Conservation (phyloP, 768 basidiomycete genomes). For the Termitomyces sp. region DNA sequence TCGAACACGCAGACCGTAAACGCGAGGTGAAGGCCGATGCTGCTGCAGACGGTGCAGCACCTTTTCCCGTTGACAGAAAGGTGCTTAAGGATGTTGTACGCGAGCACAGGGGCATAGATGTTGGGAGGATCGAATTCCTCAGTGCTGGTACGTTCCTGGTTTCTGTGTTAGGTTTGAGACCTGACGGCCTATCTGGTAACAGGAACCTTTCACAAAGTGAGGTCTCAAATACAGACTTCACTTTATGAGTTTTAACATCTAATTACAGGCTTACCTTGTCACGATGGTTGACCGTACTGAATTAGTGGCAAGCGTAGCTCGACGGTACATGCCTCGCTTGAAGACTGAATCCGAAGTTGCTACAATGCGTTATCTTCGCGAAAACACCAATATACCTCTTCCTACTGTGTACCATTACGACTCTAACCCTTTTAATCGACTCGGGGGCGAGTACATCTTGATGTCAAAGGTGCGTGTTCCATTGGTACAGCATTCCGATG, state of each 20-base stretch:
- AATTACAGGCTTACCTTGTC: constrained; percentile 65
- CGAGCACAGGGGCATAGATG: constrained; percentile 60
- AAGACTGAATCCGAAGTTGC: constrained; percentile 88
- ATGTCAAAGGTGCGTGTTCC: constrained; percentile 85
- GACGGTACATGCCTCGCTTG: constrained; percentile 79
- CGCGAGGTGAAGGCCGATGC: constrained; percentile 61
- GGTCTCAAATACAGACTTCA: background rate
- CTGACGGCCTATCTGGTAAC: constrained; percentile 1
- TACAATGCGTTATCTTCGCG: constrained; percentile 74
- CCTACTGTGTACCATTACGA: constrained; percentile 75
- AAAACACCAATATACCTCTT: constrained; percentile 66
- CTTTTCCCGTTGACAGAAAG: constrained; percentile 72
- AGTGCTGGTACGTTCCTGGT: constrained; percentile 54
- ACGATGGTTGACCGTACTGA: constrained; percentile 56
- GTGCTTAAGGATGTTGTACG: constrained; percentile 73
- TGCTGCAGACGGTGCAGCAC: constrained; percentile 52
- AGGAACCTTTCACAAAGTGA: constrained; percentile 85
- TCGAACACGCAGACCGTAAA: constrained; percentile 65
- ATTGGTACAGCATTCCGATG: too few species aligned
- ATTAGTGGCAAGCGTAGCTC: constrained; percentile 75
- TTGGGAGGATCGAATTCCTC: constrained; percentile 67
- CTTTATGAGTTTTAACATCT: constrained; percentile 2
- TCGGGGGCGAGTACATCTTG: constrained; percentile 81
- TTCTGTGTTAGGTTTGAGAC: constrained; percentile 9
- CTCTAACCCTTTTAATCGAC: constrained; percentile 76